Evolutionary conservation across 768 basidiomycete species (phyloP).

Genomic region (Kwoniella sp.): DNA sequence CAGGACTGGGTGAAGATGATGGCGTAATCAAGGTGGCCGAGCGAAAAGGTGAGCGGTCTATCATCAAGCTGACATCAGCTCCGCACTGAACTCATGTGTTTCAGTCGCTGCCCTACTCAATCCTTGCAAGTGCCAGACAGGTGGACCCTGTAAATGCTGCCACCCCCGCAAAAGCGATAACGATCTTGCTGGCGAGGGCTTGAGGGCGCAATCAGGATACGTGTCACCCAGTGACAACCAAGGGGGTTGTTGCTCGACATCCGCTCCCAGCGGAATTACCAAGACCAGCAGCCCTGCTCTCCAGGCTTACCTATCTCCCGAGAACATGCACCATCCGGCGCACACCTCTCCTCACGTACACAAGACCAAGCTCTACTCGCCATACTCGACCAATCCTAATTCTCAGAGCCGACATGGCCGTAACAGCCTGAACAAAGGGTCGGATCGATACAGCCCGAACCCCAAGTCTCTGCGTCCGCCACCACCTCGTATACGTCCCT

Average conservation of each 20-base stretch:
- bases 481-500: constrained; percentile 24
- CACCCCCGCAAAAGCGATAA: constrained; percentile 28
- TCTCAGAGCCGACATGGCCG: constrained; percentile 16
- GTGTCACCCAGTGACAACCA: not conserved
- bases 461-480: constrained; percentile 3
- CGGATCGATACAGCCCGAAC: constrained; percentile 3
- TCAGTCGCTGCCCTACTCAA: constrained; percentile 41
- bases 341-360: constrained; percentile 47
- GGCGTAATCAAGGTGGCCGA: constrained; percentile 19
- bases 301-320: constrained; percentile 22
- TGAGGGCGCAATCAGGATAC: too few species aligned
- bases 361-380: constrained; percentile 49
- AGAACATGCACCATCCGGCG: constrained; percentile 43
- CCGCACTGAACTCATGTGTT: not conserved
- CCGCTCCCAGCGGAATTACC: not conserved
- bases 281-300: not conserved
- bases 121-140: constrained; percentile 47
- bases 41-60: constrained; percentile 25
- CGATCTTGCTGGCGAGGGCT: too few species aligned
- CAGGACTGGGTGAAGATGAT: constrained; percentile 17
- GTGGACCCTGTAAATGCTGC: constrained; percentile 50
- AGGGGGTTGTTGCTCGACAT: constrained; percentile 8
- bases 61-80: not conserved
- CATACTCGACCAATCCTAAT: constrained; percentile 33
- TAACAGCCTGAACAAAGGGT: not conserved